phyloP scores from a whole-genome alignment of 1,139 yeast genomes.

The Candida neerlandica region DNA sequence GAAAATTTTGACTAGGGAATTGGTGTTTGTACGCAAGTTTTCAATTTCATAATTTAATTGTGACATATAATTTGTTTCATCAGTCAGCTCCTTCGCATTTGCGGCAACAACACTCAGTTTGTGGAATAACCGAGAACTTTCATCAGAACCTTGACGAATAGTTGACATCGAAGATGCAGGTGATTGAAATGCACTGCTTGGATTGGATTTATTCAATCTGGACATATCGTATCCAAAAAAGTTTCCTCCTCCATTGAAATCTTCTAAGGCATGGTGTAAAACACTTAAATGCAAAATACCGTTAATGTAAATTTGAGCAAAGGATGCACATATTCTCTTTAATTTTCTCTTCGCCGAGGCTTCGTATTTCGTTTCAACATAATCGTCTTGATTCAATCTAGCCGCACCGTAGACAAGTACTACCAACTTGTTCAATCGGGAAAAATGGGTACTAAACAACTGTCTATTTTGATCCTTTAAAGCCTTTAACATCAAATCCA shows the following conservation, averaged over 20 bases:
- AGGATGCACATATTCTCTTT: constrained; percentile 52
- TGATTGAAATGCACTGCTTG: constrained; percentile 19
- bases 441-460: constrained; percentile 54
- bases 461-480: constrained; percentile 51
- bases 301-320: constrained; percentile 62
- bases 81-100: constrained; percentile 5
- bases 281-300: constrained; percentile 55
- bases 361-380: constrained; percentile 47
- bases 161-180: constrained; percentile 30
- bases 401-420: constrained; percentile 53
- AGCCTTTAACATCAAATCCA: constrained; percentile 51
- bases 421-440: constrained; percentile 50
- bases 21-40: constrained; percentile 34
- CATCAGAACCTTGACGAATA: constrained; percentile 24
- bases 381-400: constrained; percentile 54
- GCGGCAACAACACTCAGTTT: not conserved
- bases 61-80: constrained; percentile 29
- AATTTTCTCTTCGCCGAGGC: constrained; percentile 48
- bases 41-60: constrained; percentile 42
- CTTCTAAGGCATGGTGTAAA: constrained; percentile 35
- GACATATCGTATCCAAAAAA: constrained; percentile 36
- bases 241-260: constrained; percentile 26
- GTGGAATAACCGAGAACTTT: constrained; percentile 3
- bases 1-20: constrained; percentile 30
- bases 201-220: constrained; percentile 34